Evolutionary conservation across 345 rosid genomes (phyloP).

Genomic region (Turnera subulata): DNA sequence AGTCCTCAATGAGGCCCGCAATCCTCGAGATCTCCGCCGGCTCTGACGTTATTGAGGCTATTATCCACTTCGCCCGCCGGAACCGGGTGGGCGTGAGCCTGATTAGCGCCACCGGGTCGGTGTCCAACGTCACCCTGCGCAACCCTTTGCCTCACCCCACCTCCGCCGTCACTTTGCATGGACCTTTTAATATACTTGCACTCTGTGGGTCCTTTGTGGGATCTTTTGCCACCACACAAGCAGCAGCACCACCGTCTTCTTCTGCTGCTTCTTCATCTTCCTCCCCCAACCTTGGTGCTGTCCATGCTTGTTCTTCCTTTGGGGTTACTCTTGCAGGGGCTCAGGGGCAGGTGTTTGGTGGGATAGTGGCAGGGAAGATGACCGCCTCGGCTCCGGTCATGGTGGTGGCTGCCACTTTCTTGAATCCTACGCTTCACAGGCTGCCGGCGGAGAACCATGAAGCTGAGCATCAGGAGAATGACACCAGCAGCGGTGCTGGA

Average conservation of each 20-base stretch:
- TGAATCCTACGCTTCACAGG: conserved; percentile 25
- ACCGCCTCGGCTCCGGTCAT: conserved; percentile 36
- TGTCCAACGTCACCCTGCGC: conserved; percentile 42
- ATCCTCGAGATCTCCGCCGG: conserved; percentile 53
- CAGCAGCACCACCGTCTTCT: background rate
- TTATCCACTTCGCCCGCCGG: conserved; percentile 32
- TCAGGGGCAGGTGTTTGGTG: conserved; percentile 53
- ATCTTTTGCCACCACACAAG: background rate
- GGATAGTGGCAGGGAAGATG: conserved; percentile 43
- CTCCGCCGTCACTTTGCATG: conserved; percentile 23
- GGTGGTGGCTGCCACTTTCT: conserved; percentile 38
- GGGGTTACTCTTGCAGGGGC: conserved; percentile 42
- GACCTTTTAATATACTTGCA: conserved; percentile 42
- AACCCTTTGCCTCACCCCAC: conserved; percentile 36
- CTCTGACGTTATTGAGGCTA: conserved; percentile 35
- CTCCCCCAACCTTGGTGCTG: background rate
- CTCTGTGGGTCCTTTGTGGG: conserved; percentile 40
- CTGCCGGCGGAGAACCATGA: conserved; percentile 24
- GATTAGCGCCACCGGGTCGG: conserved; percentile 42
- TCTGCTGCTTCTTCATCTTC: too few relatives aligned
- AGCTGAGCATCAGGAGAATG: conserved; percentile 15
- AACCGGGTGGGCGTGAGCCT: conserved; percentile 28
- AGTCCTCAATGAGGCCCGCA: conserved; percentile 37
- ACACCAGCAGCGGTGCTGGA: conserved; percentile 3
- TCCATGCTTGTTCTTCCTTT: conserved; percentile 22